Evolutionary conservation across 2,329 filamentous ascomycete species (phyloP).

Genomic region (Phymatotrichopsis omnivora): DNA sequence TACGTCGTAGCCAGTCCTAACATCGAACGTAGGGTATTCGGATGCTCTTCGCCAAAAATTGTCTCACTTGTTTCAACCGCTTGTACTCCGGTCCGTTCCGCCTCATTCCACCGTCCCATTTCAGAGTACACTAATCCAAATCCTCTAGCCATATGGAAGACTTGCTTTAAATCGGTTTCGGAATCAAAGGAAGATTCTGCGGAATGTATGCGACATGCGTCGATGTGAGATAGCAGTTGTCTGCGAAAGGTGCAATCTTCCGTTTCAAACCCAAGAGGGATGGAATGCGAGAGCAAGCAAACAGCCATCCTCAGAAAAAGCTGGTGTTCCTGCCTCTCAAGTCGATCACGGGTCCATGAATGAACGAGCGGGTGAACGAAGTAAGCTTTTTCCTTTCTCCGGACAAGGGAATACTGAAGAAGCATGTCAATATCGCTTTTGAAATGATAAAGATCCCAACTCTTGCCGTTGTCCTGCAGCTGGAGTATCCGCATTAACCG

Average conservation of each 20-base stretch:
- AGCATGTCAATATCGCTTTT: neutral
- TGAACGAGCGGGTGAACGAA: constrained; percentile 8
- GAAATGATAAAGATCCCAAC: constrained; percentile 2
- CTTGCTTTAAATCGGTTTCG: too few relatives aligned
- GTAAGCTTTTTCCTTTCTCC: neutral
- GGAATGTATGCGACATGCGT: constrained; percentile 17
- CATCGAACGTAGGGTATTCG: neutral
- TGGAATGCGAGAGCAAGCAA: too few relatives aligned
- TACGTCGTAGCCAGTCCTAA: neutral
- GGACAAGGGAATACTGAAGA: constrained; percentile 2
- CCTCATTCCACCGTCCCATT: neutral
- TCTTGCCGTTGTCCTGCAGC: neutral
- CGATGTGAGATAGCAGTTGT: constrained; percentile 21
- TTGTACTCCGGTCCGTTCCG: neutral
- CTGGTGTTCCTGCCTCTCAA: too few relatives aligned
- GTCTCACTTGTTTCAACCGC: constrained; percentile 9
- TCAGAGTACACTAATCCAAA: neutral
- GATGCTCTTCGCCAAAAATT: neutral
- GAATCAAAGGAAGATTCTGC: too few relatives aligned
- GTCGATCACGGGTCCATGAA: constrained; percentile 2
- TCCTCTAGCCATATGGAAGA: constrained; percentile 23
- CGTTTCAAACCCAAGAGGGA: too few relatives aligned
- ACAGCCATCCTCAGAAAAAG: too few relatives aligned
- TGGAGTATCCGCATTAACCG: too few relatives aligned
- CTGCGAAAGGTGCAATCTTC: constrained; percentile 9